These are phyloP conservation scores for Pseudonectria foliicola DNA, from an alignment of 2,329 filamentous ascomycete species.

Conservation along the genomic window DNA sequence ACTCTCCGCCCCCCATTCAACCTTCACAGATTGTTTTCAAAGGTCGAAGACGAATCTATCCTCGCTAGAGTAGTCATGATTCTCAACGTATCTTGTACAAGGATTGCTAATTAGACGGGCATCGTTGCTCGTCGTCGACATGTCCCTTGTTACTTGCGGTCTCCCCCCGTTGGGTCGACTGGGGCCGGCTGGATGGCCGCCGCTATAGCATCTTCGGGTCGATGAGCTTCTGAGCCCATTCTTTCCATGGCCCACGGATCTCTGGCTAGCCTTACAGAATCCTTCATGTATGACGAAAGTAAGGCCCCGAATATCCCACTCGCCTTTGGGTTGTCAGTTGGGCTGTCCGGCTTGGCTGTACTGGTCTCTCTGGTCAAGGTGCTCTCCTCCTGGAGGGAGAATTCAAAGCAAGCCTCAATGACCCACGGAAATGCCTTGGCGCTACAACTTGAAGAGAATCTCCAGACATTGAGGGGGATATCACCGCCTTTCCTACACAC, in stretches of 20 bases:
- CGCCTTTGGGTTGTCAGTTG: not conserved
- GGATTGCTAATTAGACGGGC: not conserved
- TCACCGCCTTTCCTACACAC: slow-evolving; percentile 13
- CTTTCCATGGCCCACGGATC: slow-evolving; percentile 16
- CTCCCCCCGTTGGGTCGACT: slow-evolving; percentile 39
- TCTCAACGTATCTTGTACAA: too few relatives aligned
- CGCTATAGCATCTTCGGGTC: slow-evolving; percentile 22
- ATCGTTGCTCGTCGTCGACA: slow-evolving; percentile 30
- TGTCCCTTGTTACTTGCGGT: slow-evolving; percentile 59
- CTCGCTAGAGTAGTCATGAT: too few relatives aligned
- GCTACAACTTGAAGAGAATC: slow-evolving; percentile 11
- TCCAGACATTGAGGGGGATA: slow-evolving; percentile 12
- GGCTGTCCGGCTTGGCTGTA: not conserved
- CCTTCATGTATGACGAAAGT: slow-evolving; percentile 5
- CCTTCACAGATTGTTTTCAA: too few relatives aligned
- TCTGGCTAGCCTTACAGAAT: slow-evolving; percentile 4
- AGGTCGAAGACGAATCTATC: too few relatives aligned
- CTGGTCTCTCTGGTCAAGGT: not conserved
- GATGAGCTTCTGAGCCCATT: slow-evolving; percentile 25
- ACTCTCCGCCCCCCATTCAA: too few relatives aligned
- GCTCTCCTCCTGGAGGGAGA: slow-evolving; percentile 4
- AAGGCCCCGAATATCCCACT: slow-evolving; percentile 2
- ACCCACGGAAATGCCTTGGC: slow-evolving; percentile 11
- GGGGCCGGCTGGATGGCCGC: slow-evolving; percentile 23
- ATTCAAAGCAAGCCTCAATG: slow-evolving; percentile 12